Evolutionary conservation across 805 yeast species (phyloP), one percentile per base, ranked within the genome.

Genomic region (Pichia cabralensis): DNA sequence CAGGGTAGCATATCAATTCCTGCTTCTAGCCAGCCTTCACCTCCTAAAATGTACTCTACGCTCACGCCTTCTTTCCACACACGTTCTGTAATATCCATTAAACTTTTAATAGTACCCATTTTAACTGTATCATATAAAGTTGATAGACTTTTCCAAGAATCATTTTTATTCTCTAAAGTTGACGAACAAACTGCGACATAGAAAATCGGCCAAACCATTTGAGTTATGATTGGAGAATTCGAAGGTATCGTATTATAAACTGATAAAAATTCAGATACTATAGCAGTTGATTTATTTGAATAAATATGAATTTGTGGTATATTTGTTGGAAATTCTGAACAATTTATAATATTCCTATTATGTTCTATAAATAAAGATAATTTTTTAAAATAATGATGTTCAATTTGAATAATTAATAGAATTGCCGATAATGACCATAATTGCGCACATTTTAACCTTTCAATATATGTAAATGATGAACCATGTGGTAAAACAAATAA

Each of bases 191-290:
- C 57, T 5, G 67, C 71, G 26, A 73, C 55, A 12, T 67, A 67
- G 45, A 67, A 70, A 3, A 72, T 57, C 0, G 79, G 79, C 78
- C 78, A 73, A 5, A 73, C 76, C 78, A 73, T 73, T 44, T 73
- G 79, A 5, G 76, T 71, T 5, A 69, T 66, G 14, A 64, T 51
- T 1, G 77, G 74, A 2, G 71, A 62, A 5, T 49, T 46, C 2
- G 66, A 50, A 13, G 67, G 63, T 63, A 73, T 55, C 0, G 69
- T 53, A 1, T 60, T 56, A 43, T 72, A 71, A 8, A 64, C 62
- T 10, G 59, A 53, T 5, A 71, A 62, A 44, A 73, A 73, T 45
- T 73, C 79, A 19, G 51, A 52, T 26, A 48, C 62, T 47, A 45
- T 51, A 25, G 50, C 60, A 45, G 44, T 50, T 12, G 66, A 58